These are phyloP conservation scores for Fusarium buxicola DNA, from an alignment of 2,329 filamentous ascomycete species.

Conservation along the genomic window DNA sequence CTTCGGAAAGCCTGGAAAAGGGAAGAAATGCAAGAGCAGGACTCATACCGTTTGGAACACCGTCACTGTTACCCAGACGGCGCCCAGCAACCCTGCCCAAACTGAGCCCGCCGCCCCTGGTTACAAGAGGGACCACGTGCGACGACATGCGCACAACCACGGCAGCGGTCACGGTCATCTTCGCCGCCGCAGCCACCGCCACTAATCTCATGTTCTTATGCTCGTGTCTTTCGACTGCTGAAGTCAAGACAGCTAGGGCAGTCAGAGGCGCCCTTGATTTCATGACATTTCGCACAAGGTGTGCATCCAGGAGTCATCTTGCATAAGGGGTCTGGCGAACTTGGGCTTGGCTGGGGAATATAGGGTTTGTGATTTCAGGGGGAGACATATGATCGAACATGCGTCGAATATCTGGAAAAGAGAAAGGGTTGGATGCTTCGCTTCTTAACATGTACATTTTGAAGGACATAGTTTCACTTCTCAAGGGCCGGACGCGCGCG, in stretches of 20 bases:
- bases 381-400: slow-evolving; percentile 20
- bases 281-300: slow-evolving; percentile 16
- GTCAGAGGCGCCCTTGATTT: slow-evolving; percentile 6
- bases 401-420: slow-evolving; percentile 19
- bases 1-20: slow-evolving; percentile 32
- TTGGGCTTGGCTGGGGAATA: slow-evolving; percentile 28
- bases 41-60: slow-evolving; percentile 58
- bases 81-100: slow-evolving; percentile 33
- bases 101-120: slow-evolving; percentile 22
- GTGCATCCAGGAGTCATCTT: slow-evolving; percentile 30
- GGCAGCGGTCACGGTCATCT: slow-evolving; percentile 32
- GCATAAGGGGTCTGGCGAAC: slow-evolving; percentile 8
- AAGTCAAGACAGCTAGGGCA: slow-evolving; percentile 16
- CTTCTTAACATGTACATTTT: slow-evolving; percentile 48
- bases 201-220: slow-evolving; percentile 31
- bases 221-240: slow-evolving; percentile 24
- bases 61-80: slow-evolving; percentile 56
- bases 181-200: slow-evolving; percentile 46
- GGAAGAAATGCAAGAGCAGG: slow-evolving; percentile 45
- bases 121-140: slow-evolving; percentile 44
- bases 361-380: slow-evolving; percentile 28
- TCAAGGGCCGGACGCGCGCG: slow-evolving; percentile 24
- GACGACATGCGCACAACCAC: slow-evolving; percentile 55
- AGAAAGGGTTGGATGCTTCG: slow-evolving; percentile 41
- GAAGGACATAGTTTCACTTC: slow-evolving; percentile 42